Base-by-base conservation (phyloP, 225 moss, liverwort and hornwort species). In the Straminergon stramineum region DNA sequence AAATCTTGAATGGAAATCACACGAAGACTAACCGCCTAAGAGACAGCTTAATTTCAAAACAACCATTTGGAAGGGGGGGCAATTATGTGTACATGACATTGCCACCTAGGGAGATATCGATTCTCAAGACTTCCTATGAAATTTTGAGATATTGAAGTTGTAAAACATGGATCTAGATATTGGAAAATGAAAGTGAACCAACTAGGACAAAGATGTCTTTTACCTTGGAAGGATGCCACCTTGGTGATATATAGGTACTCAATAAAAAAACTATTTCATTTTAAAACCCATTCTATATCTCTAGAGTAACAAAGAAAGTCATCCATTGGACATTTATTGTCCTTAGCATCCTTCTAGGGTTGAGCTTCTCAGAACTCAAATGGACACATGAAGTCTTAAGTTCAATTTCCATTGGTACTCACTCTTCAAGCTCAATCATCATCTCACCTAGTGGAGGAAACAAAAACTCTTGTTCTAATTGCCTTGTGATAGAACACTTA, bases 291-390 rank as follows among this genome's bases (percentile, higher is more conserved):
- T 37, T 56, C 6, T 6, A 4, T 26, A 37, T 24, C 16, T 79
- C 8, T 24, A 35, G 0, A 55, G 1, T 15, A 78, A 10, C 24
- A 78, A 56, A 37, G 3, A 56, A 56, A 16, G 11, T n/a, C 30
- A 56, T 57, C 37, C 7, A 57, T 21, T 0, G 1, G 1, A 21
- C 10, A 56, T 6, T 24, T n/a, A 37, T 79, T n/a, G 4, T 56
- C 16, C 10, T 16, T 1, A 0, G 0, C 0, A 0, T 37, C 37
- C 9, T 56, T 55, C 4, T 0, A 78, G 4, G 56, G 2, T 26
- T 79, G 23, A 78, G 0, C 8, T 78, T 37, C 0, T 26, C n/a
- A 0, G 1, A 79, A 79, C 15, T 27, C 0, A 0, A 7, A n/a
- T 27, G 4, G 11, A 0, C 1, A 26, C 6, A 17, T 26, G 2